phyloP scores from a whole-genome alignment of 1,284 basidiomycete species.

The Amylostereum chailletii region DNA sequence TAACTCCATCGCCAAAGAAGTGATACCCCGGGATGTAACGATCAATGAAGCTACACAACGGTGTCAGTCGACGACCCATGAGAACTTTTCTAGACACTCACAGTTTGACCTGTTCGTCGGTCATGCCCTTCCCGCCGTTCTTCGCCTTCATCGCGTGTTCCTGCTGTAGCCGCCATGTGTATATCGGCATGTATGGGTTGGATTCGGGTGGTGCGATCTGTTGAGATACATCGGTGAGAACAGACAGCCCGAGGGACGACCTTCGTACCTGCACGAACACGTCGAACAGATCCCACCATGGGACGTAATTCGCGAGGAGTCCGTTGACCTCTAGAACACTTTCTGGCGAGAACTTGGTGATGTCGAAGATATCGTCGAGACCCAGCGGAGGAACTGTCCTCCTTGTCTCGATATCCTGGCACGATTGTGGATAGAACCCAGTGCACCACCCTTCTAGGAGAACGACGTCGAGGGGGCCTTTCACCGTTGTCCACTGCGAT shows the following conservation, averaged over 20 bases:
- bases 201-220: slow-evolving; percentile 42
- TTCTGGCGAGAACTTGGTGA: slow-evolving; percentile 27
- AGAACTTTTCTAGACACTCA: slow-evolving; percentile 28
- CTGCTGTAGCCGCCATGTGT: slow-evolving; percentile 79
- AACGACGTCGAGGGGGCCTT: slow-evolving; percentile 69
- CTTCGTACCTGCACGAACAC: slow-evolving; percentile 58
- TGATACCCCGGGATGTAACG: slow-evolving; percentile 84
- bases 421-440: slow-evolving; percentile 56
- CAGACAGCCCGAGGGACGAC: not conserved
- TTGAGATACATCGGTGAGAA: not conserved
- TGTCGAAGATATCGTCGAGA: slow-evolving; percentile 31
- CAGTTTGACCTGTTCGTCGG: slow-evolving; percentile 67
- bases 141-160: slow-evolving; percentile 78
- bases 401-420: slow-evolving; percentile 32
- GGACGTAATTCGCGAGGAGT: slow-evolving; percentile 45
- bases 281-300: slow-evolving; percentile 63
- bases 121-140: slow-evolving; percentile 84
- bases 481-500: slow-evolving; percentile 28
- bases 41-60: slow-evolving; percentile 51
- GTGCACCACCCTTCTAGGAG: slow-evolving; percentile 84
- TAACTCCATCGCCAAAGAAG: slow-evolving; percentile 53
- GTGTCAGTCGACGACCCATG: not conserved
- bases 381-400: slow-evolving; percentile 27
- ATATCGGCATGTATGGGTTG: slow-evolving; percentile 50
- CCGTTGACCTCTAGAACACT: slow-evolving; percentile 58